Evolutionary conservation across 371 early-diverging fungal genomes (phyloP), one percentile per base, ranked within the genome.

Genomic region (Mucor circinelloides): DNA sequence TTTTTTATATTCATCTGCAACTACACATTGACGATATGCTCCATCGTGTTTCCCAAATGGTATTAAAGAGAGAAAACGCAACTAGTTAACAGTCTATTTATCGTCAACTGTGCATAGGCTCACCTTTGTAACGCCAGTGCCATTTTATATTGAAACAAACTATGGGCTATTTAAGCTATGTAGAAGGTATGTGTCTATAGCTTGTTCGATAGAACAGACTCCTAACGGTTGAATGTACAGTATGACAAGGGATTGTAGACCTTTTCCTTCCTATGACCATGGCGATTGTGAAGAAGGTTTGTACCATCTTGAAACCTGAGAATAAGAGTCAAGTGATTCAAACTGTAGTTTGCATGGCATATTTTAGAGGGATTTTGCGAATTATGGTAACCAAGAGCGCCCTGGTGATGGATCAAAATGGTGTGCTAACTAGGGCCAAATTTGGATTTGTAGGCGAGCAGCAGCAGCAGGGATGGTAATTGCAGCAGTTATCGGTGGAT

Each of bases 261-360:
- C 78, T 10, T 83, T 79, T 70, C 83, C 83, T 40, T 75, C 78
- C 13, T 68, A 63, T 42, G 78, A 83, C 50, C 61, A 77, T 57
- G 75, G 75, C n/a, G 83, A 80, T 57, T 83, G 83, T 46, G 62
- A 67, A 30, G 81, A 83, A 79, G 81, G 83, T 83, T 74, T 67
- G 25, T 28, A 50, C 9, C 23, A 52, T 52, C 27, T 27, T 27
- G 46, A 46, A 44, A 9, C 23, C 40, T 40, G 17, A 3, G 9
- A 3, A 17, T 3, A n/a, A 13, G 9, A 40, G 23, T 50, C 25
- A 62, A 62, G 6, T 54, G 55, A 38, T 54, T 13, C 27, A 13
- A 52, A 52, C 1, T 13, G 13, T 27, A 12, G 13, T 46, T 25
- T 25, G 15, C 27, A 28, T 54, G 25, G 2, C 25, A n/a, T 36